These are phyloP conservation scores for Globisporangium echinulatum DNA, from an alignment of 352 stramenopile species.

Conservation along the genomic window DNA sequence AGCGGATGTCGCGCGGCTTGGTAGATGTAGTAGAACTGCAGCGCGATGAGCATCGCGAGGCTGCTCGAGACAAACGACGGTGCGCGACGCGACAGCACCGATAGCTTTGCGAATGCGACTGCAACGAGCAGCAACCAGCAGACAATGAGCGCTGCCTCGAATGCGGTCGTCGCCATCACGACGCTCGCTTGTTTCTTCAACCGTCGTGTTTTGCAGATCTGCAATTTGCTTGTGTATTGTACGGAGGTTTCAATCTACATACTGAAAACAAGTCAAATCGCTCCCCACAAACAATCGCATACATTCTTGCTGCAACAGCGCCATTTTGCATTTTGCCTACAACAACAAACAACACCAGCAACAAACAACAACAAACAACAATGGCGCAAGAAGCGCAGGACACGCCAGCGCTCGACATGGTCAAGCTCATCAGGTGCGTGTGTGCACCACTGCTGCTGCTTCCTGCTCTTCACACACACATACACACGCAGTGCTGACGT, in stretches of 20 bases:
- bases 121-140: slow-evolving; percentile 27
- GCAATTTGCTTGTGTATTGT: neutral
- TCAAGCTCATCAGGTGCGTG: slow-evolving; percentile 74
- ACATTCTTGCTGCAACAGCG: too few relatives aligned
- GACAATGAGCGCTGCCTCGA: slow-evolving; percentile 34
- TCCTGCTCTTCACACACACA: neutral
- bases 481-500: slow-evolving; percentile 2
- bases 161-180: slow-evolving; percentile 11
- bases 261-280: slow-evolving; percentile 8
- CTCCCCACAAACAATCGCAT: neutral
- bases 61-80: slow-evolving; percentile 19
- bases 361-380: neutral
- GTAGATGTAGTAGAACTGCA: slow-evolving; percentile 59
- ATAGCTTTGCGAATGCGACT: slow-evolving; percentile 17
- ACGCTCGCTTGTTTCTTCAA: too few relatives aligned
- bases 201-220: neutral
- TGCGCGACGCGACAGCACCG: slow-evolving; percentile 4
- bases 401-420: slow-evolving; percentile 45
- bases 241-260: neutral
- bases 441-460: neutral
- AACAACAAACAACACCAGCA: neutral
- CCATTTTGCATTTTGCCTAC: too few relatives aligned
- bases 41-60: slow-evolving; percentile 29
- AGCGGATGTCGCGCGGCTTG: slow-evolving; percentile 40
- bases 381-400: slow-evolving; percentile 25